Evolutionary conservation across 164 flowering plant species (phyloP), one percentile per base, ranked within the genome.

Genomic region (Liriodendron chinense): DNA sequence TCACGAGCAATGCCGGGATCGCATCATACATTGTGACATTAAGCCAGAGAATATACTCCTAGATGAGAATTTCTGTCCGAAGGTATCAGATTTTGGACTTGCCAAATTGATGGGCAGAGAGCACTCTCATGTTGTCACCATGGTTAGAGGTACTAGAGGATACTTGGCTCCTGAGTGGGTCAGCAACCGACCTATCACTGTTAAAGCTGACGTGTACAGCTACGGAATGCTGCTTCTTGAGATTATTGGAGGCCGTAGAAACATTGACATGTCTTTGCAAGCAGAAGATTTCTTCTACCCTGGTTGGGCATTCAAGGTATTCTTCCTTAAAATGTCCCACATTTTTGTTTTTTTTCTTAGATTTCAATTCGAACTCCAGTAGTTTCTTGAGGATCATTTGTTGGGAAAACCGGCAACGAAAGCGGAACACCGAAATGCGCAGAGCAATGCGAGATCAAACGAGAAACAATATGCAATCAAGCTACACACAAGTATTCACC

Each of bases 111-210:
- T 94, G 98, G 96, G 90, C 7, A 85, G 93, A 77, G 99, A 94
- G 82, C 92, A 90, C 75, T 96, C 99, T 0, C 94, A 89, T 28
- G 99, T 92, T 63, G 92, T 94, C 7, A 91, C 99, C 0, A 94
- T 89, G 98, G 84, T 96, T 22, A 82, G 99, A 83, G 98, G 99
- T 62, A 94, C 99, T 1, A 80, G 98, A 82, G 97, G 98, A 16
- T 96, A 94, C 83, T 80, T 96, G 70, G 98, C 98, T 50, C 98
- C 99, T 0, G 99, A 96, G 48, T 96, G 98, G 99, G 82, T 96
- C 63, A 93, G 93, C 74, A 92, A 94, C 68, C 87, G 96, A 8
- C 96, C 99, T 9, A 87, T 96, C 13, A 96, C 99, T 3, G 97
- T 94, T 1, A 94, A 92, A 79, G 99, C 98, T 8, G 98, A 96